These are phyloP conservation scores for Papilionanthe hybrid DNA, from an alignment of 116 monocot species.

Conservation along the genomic window DNA sequence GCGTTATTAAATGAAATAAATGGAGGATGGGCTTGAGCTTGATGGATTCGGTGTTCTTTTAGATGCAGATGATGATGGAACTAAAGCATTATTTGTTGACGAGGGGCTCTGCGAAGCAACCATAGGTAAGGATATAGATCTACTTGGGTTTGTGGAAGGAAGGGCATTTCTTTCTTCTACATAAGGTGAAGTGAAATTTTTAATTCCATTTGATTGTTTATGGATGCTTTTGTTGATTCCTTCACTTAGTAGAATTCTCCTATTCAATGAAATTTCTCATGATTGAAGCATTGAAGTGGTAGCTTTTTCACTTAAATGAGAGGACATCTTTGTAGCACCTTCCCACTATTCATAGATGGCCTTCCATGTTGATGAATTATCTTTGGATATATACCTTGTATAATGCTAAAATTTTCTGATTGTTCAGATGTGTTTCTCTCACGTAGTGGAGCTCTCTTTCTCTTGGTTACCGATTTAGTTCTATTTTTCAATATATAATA, in stretches of 20 bases:
- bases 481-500: constrained; percentile 24
- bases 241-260: constrained; percentile 1
- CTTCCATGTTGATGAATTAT: constrained; percentile 42
- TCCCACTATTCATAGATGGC: constrained; percentile 40
- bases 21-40: too few relatives aligned
- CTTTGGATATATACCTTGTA: constrained; percentile 1
- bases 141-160: constrained; percentile 19
- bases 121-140: constrained; percentile 24
- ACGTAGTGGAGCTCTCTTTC: constrained; percentile 56
- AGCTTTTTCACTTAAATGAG: constrained; percentile 29
- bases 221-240: too few relatives aligned
- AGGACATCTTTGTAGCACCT: constrained; percentile 27
- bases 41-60: too few relatives aligned
- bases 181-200: constrained; percentile 17
- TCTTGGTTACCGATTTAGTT: constrained; percentile 18
- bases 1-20: constrained; percentile 4
- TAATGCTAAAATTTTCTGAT: constrained; percentile 34
- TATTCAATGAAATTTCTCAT: constrained; percentile 45
- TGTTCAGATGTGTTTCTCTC: constrained; percentile 44
- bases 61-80: too few relatives aligned
- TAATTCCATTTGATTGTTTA: neutral
- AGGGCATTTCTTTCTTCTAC: constrained; percentile 19
- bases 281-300: constrained; percentile 15
- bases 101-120: constrained; percentile 19
- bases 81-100: neutral